These are phyloP conservation scores for Scopulariopsis brevicaulis DNA, from an alignment of 2,329 filamentous ascomycete species.

Conservation along the genomic window DNA sequence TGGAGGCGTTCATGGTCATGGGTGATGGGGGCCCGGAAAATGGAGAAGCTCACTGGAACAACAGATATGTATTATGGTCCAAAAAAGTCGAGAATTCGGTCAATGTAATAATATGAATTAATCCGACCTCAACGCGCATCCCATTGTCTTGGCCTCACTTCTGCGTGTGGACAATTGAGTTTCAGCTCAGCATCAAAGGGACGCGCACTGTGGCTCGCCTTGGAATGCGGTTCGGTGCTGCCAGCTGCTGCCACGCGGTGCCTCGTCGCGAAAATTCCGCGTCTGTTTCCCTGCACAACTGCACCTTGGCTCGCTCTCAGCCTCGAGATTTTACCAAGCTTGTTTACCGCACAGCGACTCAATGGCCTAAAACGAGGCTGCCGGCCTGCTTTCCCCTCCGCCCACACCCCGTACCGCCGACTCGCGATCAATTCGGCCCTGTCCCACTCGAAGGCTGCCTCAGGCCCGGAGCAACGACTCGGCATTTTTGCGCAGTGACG, in stretches of 20 bases:
- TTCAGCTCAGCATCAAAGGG: not conserved
- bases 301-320: conserved; percentile 3
- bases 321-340: conserved; percentile 1
- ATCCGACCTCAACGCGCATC: not conserved
- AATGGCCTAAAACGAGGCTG: not conserved
- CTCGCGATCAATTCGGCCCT: not conserved
- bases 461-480: not conserved
- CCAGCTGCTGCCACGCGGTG: not conserved
- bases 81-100: not conserved
- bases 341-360: not conserved
- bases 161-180: not conserved
- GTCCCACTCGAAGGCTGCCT: not conserved
- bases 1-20: too few species aligned
- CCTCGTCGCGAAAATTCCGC: conserved; percentile 7
- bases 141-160: not conserved
- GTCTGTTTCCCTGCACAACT: conserved; percentile 1
- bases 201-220: not conserved
- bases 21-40: too few species aligned
- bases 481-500: not conserved
- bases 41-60: not conserved
- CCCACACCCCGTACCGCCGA: not conserved
- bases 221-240: not conserved
- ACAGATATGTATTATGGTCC: not conserved
- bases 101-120: not conserved
- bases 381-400: not conserved